phyloP scores from a whole-genome alignment of 306 rosid genomes.

The Purshia tridentata region DNA sequence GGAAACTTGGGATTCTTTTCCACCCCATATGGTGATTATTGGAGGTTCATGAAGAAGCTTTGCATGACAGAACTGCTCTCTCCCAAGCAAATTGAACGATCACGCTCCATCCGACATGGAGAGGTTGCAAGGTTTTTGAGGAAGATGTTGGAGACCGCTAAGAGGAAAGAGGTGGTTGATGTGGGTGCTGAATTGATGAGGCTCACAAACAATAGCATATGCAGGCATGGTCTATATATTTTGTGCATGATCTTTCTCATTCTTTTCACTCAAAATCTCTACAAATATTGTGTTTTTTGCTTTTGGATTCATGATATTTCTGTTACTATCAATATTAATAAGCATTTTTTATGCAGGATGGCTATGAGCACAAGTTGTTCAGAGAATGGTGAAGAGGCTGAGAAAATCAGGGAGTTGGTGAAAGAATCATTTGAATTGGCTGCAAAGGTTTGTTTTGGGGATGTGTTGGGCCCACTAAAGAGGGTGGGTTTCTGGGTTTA shows the following conservation, averaged over 20 bases:
- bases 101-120: constrained; percentile 26
- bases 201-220: constrained; percentile 38
- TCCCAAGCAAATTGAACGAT: constrained; percentile 33
- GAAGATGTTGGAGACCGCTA: constrained; percentile 28
- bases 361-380: constrained; percentile 50
- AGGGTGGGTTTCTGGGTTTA: constrained; percentile 42
- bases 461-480: constrained; percentile 52
- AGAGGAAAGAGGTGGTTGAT: constrained; percentile 17
- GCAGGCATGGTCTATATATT: no score
- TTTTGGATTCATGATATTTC: no score
- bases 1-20: constrained; percentile 39
- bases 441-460: constrained; percentile 48
- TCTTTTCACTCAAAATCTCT: no score
- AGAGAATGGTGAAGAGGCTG: constrained; percentile 41
- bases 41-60: constrained; percentile 56
- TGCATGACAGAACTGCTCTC: constrained; percentile 41
- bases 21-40: constrained; percentile 47
- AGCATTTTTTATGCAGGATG: constrained; percentile 28
- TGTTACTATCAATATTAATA: no score
- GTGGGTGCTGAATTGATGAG: constrained; percentile 47
- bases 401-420: constrained; percentile 38
- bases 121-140: constrained; percentile 25
- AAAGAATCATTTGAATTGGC: constrained; percentile 40
- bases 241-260: no score
- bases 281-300: no score